A percentile compares a stretch with the other conserved stretches of the same genome.
These are phyloP conservation scores for Kazachstania taianensis DNA, from an alignment of 805 yeast species.

Conservation along the genomic window DNA sequence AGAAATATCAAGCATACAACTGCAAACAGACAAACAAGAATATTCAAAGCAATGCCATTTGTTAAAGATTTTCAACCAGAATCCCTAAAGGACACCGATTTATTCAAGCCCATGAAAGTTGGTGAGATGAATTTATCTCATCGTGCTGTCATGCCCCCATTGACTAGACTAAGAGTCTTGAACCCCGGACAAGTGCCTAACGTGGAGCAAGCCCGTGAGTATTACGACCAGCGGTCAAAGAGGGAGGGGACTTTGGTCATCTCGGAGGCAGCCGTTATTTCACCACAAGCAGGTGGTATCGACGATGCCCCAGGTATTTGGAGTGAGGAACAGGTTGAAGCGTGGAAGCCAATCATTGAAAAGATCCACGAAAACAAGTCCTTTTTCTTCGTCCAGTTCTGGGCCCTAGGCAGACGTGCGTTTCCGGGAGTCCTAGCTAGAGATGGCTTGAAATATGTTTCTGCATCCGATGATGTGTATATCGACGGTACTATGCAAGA, in stretches of 20 bases:
- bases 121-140: conserved; percentile 31
- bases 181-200: conserved; percentile 32
- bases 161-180: conserved; percentile 34
- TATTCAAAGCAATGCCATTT: conserved; percentile 16
- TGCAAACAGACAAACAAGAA: no score
- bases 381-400: conserved; percentile 37
- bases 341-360: conserved; percentile 40
- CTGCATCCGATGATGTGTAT: conserved; percentile 31
- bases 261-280: conserved; percentile 45
- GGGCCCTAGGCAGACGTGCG: conserved; percentile 38
- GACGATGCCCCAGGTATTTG: conserved; percentile 39
- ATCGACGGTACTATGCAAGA: conserved; percentile 26
- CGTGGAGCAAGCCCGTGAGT: conserved; percentile 33
- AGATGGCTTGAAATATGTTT: conserved; percentile 30
- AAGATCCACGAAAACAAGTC: conserved; percentile 42
- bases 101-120: conserved; percentile 38
- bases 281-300: conserved; percentile 33
- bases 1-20: no score
- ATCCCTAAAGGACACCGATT: conserved; percentile 27
- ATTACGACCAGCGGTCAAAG: conserved; percentile 45
- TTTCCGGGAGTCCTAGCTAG: conserved; percentile 29
- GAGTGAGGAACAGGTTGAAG: conserved; percentile 35
- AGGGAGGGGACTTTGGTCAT: conserved; percentile 47
- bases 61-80: conserved; percentile 20
- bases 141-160: conserved; percentile 36